phyloP scores from a whole-genome alignment of 371 early-diverging fungal species.

The Chytridium lagenaria region DNA sequence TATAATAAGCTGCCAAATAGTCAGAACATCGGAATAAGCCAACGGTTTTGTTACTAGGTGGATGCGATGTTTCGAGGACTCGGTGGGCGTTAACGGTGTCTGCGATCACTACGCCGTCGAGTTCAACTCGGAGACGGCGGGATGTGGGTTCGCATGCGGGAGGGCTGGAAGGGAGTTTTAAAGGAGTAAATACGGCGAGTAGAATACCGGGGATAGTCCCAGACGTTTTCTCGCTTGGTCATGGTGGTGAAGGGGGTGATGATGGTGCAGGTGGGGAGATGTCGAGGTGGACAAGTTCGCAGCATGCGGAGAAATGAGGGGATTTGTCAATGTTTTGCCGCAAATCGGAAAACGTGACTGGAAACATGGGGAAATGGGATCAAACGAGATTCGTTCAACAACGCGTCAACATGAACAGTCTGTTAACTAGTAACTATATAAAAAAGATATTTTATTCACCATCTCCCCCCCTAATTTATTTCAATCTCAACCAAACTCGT shows the following conservation, averaged over 20 bases:
- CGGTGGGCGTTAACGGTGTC: slow-evolving; percentile 26
- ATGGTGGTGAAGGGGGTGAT: not conserved
- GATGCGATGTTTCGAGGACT: slow-evolving; percentile 31
- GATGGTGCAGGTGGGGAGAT: not conserved
- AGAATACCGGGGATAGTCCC: slow-evolving; percentile 15
- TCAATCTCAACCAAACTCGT: slow-evolving; percentile 2
- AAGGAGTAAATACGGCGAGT: not conserved
- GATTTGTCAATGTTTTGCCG: not conserved
- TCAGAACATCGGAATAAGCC: too few relatives aligned
- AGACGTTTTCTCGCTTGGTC: slow-evolving; percentile 18
- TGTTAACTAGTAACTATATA: too few relatives aligned
- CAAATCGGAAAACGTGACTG: not conserved
- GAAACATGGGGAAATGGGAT: too few relatives aligned
- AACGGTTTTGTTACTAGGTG: slow-evolving; percentile 27
- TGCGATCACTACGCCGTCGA: slow-evolving; percentile 27
- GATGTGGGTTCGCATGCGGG: slow-evolving; percentile 31
- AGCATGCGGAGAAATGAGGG: not conserved
- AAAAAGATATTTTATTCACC: not conserved
- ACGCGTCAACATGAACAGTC: too few relatives aligned
- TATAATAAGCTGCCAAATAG: slow-evolving; percentile 20
- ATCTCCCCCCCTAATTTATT: not conserved
- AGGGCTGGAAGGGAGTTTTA: too few relatives aligned
- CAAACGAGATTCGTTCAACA: too few relatives aligned
- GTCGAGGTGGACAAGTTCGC: not conserved
- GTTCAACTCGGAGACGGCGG: slow-evolving; percentile 23